A percentile compares a stretch with the other conserved stretches of the same genome.
phyloP scores from a whole-genome alignment of 2,329 filamentous ascomycete genomes.

The Fusarium virguliforme region DNA sequence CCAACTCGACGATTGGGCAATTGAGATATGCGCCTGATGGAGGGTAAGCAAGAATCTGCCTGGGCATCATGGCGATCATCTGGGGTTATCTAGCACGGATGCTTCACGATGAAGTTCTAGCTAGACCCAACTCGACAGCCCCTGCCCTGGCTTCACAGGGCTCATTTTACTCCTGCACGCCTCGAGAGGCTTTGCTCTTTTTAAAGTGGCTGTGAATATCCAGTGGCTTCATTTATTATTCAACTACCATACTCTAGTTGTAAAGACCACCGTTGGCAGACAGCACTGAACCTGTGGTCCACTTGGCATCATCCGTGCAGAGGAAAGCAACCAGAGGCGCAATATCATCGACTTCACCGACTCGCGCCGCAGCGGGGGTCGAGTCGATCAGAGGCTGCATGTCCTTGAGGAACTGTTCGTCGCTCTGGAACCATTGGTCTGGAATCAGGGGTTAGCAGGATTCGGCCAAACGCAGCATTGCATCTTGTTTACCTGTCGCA shows the following conservation, averaged over 20 bases:
- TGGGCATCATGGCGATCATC: background rate
- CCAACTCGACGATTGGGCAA: constrained; percentile 1
- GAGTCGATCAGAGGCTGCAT: constrained; percentile 54
- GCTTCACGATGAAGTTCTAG: background rate
- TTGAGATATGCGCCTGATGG: background rate
- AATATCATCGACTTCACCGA: constrained; percentile 53
- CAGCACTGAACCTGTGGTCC: constrained; percentile 53
- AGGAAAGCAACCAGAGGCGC: constrained; percentile 55
- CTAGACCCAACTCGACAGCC: background rate
- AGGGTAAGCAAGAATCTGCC: background rate
- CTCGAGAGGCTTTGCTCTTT: background rate
- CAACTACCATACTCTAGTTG: constrained; percentile 15
- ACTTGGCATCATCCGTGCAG: constrained; percentile 51
- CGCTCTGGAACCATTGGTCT: constrained; percentile 49
- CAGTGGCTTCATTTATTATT: constrained; percentile 7
- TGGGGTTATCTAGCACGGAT: background rate
- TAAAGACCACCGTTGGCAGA: constrained; percentile 53
- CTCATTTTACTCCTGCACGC: background rate
- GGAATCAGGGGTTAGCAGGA: background rate
- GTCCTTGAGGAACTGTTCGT: constrained; percentile 52
- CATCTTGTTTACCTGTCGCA: constrained; percentile 42
- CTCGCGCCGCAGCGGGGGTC: constrained; percentile 52
- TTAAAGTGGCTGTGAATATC: background rate
- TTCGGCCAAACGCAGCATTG: background rate
- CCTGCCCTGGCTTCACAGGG: background rate